Conservation (phyloP, 768 basidiomycete species). For the Suillus sp. region DNA sequence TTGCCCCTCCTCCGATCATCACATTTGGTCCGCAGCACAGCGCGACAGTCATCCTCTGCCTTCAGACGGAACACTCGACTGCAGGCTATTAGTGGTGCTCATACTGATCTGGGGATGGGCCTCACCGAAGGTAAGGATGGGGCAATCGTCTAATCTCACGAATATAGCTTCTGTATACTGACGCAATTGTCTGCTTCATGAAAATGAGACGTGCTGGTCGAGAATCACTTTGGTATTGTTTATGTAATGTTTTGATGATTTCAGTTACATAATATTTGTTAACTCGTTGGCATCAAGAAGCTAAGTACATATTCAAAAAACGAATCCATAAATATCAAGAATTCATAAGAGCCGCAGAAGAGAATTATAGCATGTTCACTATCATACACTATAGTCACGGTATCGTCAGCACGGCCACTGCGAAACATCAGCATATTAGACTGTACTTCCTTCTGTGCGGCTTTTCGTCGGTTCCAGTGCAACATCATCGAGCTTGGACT, state of each 20-base stretch:
- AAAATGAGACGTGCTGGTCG: background rate
- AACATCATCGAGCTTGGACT: conserved; percentile 22
- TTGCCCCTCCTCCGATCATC: conserved; percentile 39
- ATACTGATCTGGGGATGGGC: background rate
- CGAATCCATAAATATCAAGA: no score
- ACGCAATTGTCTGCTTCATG: conserved; percentile 20
- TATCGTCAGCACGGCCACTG: background rate
- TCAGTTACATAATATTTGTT: no score
- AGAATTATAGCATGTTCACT: no score
- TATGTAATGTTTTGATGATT: no score
- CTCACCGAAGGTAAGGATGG: conserved; percentile 48
- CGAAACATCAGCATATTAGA: background rate
- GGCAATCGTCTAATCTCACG: conserved; percentile 47
- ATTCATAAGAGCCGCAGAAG: background rate
- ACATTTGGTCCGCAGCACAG: conserved; percentile 40
- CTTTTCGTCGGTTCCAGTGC: background rate
- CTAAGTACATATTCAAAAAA: no score
- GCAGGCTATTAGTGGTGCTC: conserved; percentile 11
- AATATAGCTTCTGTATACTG: conserved; percentile 43
- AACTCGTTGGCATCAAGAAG: no score
- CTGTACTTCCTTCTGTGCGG: background rate
- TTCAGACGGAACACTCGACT: conserved; percentile 70
- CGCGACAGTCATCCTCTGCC: conserved; percentile 57
- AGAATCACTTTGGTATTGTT: background rate
- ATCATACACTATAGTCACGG: no score